Evolutionary conservation across 768 basidiomycete species (phyloP), one percentile per base, ranked within the genome.

Genomic region (Trametopsis cervina): DNA sequence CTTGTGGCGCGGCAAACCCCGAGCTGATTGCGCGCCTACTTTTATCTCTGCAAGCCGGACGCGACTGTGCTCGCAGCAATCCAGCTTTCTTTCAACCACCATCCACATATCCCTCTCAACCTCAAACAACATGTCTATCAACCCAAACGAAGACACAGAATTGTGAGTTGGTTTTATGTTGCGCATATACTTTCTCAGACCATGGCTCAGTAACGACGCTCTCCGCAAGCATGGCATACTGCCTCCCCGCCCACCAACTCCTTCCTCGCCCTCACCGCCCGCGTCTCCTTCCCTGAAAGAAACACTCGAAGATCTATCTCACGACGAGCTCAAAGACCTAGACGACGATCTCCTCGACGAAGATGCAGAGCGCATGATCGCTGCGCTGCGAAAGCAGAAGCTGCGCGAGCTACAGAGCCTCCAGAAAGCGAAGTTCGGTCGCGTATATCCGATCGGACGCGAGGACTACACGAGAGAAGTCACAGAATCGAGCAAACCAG

Each of bases 401-500:
- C 56, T 91, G 12, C 74, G 70, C 11, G 80, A 91, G 54, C 75
- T 89, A 57, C 72, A 69, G 47, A 69, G 67, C 46, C 72, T 75
- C 41, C 71, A 78, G 49, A 76, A 71, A 47, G 81, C 81, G 18
- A 75, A 81, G 52, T 97, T 91, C 60, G 96, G 94, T 17, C 70
- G 79, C 21, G 77, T 96, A 40, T 84, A 88, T 61, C 91, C 92
- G 0, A 94, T 99, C 50, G 80, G 85, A 21, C 72, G 95, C 54
- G 92, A 92, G 13, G 94, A 96, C 62, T 99, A 97, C 65, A 95
- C 88, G 35, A 74, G 85, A 40, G 93, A 98, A 61, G 89, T 99
- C 10, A 98, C 93, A 0, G 94, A 98, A 52, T 89, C 90, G 3
- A 97, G 93, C 65, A 76, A 76, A 50, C 63, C 78, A 9, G 72